These are phyloP conservation scores for Boletus insuetus DNA, from an alignment of 768 basidiomycete species.

Conservation along the genomic window DNA sequence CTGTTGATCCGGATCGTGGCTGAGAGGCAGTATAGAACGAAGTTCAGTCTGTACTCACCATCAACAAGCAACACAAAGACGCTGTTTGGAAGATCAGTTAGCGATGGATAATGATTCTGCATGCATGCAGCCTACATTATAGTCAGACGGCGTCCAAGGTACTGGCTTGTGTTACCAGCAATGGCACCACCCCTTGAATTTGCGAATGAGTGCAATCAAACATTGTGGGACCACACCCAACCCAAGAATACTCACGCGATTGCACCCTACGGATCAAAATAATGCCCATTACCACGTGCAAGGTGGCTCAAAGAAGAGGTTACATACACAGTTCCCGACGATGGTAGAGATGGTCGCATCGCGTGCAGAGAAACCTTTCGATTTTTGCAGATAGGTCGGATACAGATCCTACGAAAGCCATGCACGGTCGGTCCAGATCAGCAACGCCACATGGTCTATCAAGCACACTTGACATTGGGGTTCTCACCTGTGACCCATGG, in stretches of 20 bases:
- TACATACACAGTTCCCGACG: slow-evolving; percentile 65
- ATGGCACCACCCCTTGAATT: slow-evolving; percentile 56
- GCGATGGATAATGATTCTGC: neutral
- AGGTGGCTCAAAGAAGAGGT: neutral
- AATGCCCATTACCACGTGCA: neutral
- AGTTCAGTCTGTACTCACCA: slow-evolving; percentile 12
- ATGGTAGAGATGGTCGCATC: slow-evolving; percentile 75
- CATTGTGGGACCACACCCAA: slow-evolving; percentile 4
- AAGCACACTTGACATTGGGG: neutral
- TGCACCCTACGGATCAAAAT: slow-evolving; percentile 35
- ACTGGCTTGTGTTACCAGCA: slow-evolving; percentile 72
- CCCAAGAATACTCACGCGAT: slow-evolving; percentile 34
- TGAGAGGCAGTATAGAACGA: neutral
- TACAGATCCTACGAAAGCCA: slow-evolving; percentile 56
- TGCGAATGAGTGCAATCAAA: neutral
- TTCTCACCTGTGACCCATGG: slow-evolving; percentile 61
- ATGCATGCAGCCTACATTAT: slow-evolving; percentile 43
- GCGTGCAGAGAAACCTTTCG: slow-evolving; percentile 59
- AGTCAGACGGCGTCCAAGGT: slow-evolving; percentile 79
- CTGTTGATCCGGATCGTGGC: slow-evolving; percentile 13
- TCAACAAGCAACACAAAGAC: slow-evolving; percentile 27
- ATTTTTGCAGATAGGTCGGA: slow-evolving; percentile 66
- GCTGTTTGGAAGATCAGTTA: slow-evolving; percentile 5
- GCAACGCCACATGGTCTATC: neutral
- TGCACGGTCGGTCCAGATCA: neutral